These are phyloP conservation scores for Leccinellum luteum DNA, from an alignment of 768 basidiomycete genomes.

Conservation along the genomic window DNA sequence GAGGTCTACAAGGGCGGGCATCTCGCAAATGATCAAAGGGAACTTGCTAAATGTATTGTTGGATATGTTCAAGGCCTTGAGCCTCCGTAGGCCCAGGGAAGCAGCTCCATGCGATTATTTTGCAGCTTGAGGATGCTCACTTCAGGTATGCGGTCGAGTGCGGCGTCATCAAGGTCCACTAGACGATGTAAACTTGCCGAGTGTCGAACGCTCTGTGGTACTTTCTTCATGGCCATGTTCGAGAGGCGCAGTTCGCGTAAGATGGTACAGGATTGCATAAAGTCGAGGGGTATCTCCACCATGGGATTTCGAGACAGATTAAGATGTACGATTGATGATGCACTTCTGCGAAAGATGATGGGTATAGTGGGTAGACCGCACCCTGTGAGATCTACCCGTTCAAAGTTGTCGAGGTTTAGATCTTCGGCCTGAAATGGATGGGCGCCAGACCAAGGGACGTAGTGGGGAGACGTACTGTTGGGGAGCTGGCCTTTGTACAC, in stretches of 20 bases:
- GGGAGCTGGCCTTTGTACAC: constrained; percentile 77
- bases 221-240: constrained; percentile 92
- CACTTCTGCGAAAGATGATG: constrained; percentile 78
- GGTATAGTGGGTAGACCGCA: constrained; percentile 86
- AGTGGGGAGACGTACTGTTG: constrained; percentile 45
- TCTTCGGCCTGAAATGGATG: constrained; percentile 61
- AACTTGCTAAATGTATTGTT: constrained; percentile 89
- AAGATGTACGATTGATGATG: constrained; percentile 78
- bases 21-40: constrained; percentile 70
- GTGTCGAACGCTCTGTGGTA: constrained; percentile 81
- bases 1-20: constrained; percentile 74
- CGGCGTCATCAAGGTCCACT: constrained; percentile 82
- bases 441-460: background rate
- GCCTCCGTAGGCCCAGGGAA: constrained; percentile 72
- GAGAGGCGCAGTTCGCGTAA: constrained; percentile 85
- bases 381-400: constrained; percentile 78
- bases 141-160: constrained; percentile 70
- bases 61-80: constrained; percentile 86
- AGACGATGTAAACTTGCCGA: constrained; percentile 72
- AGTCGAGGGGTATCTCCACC: constrained; percentile 95
- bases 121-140: constrained; percentile 71
- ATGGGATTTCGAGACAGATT: constrained; percentile 93
- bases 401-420: constrained; percentile 64
- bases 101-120: constrained; percentile 87
- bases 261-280: constrained; percentile 82